These are phyloP conservation scores for Cytospora chrysosperma DNA, from an alignment of 2,329 filamentous ascomycete genomes.

Conservation along the genomic window DNA sequence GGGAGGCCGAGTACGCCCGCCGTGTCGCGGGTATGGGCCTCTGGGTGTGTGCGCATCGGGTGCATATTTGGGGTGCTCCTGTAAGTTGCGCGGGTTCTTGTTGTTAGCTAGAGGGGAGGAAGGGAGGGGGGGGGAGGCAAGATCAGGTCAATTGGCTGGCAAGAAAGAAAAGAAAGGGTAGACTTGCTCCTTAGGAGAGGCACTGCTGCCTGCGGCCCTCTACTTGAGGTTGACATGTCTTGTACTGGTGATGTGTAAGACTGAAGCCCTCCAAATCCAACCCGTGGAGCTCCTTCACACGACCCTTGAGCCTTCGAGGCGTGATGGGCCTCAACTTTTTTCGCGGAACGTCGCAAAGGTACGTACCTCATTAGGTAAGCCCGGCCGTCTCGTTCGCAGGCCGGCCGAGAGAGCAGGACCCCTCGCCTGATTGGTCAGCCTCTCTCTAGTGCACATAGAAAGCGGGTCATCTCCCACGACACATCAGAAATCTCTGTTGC, in stretches of 20 bases:
- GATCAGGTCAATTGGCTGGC: constrained; percentile 1
- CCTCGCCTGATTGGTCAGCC: not conserved
- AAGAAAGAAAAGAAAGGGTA: not conserved
- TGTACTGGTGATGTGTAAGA: constrained; percentile 6
- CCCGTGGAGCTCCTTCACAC: constrained; percentile 21
- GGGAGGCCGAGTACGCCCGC: constrained; percentile 37
- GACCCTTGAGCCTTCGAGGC: constrained; percentile 15
- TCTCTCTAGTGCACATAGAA: no score
- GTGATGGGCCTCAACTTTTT: constrained; percentile 22
- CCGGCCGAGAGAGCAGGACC: not conserved
- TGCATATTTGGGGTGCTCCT: constrained; percentile 34
- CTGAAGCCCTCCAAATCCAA: constrained; percentile 14
- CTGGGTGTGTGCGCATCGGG: constrained; percentile 38
- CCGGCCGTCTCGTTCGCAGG: not conserved
- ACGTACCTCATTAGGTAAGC: constrained; percentile 16
- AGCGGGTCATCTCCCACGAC: not conserved
- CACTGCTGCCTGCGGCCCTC: constrained; percentile 51
- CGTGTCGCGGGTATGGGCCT: constrained; percentile 27
- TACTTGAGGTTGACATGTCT: constrained; percentile 55
- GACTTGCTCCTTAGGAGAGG: constrained; percentile 49
- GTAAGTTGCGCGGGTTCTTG: constrained; percentile 27
- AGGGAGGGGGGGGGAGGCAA: no score
- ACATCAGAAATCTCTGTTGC: constrained; percentile 29
- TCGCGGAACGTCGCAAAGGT: constrained; percentile 16
- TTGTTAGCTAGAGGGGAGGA: constrained; percentile 32